Evolutionary conservation across 805 yeast genomes (phyloP).

Genomic region (Teunomyces funiuensis): DNA sequence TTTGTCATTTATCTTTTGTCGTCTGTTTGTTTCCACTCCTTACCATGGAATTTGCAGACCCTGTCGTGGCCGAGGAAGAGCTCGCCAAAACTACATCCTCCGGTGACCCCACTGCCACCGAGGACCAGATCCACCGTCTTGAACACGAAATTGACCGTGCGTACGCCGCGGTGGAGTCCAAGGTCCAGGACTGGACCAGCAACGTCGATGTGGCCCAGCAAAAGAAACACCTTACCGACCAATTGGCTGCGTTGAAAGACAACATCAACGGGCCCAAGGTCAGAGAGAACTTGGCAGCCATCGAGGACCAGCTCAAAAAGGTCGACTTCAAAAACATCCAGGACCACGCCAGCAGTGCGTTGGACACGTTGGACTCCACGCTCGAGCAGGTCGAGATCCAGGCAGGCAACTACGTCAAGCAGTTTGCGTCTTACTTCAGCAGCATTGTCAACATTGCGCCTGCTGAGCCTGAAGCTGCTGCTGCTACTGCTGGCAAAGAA

Average conservation of each 20-base stretch:
- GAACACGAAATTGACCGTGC: conserved; percentile 56
- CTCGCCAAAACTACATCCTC: not conserved
- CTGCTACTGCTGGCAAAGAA: not conserved
- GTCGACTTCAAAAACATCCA: conserved; percentile 25
- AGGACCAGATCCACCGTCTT: conserved; percentile 48
- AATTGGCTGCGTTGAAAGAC: conserved; percentile 17
- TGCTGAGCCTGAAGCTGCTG: not conserved
- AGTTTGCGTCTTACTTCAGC: conserved; percentile 56
- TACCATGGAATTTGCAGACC: conserved; percentile 35
- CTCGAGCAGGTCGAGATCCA: conserved; percentile 70
- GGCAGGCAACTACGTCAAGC: conserved; percentile 60
- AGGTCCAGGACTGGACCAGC: conserved; percentile 30
- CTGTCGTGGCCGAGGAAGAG: conserved; percentile 21
- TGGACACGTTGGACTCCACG: conserved; percentile 69
- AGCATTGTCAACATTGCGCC: conserved; percentile 31
- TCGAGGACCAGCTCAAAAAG: conserved; percentile 30
- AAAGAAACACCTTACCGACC: conserved; percentile 26
- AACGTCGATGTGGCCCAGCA: conserved; percentile 29
- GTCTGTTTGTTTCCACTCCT: not conserved
- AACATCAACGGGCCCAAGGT: conserved; percentile 1
- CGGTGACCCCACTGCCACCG: conserved; percentile 37
- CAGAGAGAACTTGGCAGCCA: conserved; percentile 20
- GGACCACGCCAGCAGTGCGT: conserved; percentile 50
- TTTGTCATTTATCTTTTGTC: not conserved
- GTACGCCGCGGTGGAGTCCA: conserved; percentile 52